Evolutionary conservation across 192 early-diverging fungal species (phyloP), one percentile per base, ranked within the genome.

Genomic region (Linderina pennispora): DNA sequence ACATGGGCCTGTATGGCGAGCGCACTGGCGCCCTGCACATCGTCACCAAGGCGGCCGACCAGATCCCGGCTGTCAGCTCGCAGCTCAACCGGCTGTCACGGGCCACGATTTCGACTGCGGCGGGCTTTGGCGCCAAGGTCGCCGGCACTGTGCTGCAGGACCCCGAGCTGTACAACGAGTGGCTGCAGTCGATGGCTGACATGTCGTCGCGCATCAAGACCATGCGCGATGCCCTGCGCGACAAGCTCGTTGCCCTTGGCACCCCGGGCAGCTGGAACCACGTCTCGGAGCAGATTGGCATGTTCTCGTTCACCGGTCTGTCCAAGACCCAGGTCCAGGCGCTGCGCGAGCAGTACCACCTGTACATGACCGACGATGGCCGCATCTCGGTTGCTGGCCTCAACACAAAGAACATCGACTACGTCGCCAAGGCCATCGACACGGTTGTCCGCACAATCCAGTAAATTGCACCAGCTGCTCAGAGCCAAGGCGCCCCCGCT

Each of bases 221-320:
- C 19, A 99, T 99, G 96, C 84, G 96, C 41, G 45, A 80, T 40
- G 55, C 62, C 21, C 67, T 93, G 23, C 80, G 77, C 28, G 68
- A 75, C 24, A 65, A 77, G 36, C 76, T 99, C 22, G 65, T 60
- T 1, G 70, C 79, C 19, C 64, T 93, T 33, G 73, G 80, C 16
- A 99, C 94, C 6, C 94, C 92, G 7, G 94, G 94, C 8, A 83
- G 79, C 36, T 99, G 96, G 96, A 83, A 92, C 50, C 96, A 99
- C 46, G 96, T 99, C 56, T 56, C 80, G 5, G 82, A 86, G 40
- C 96, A 99, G 69, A 96, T 97, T 58, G 96, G 96, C 55, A 99
- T 99, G 96, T 99, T 99, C 65, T 87, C 86, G 17, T 99, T 84
- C 70, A 97, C 96, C 2, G 96, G 96, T 13, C 67, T 97, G 44